Conservation (phyloP, 139 green algal species). For the Pseudopediastrum boryanum region DNA sequence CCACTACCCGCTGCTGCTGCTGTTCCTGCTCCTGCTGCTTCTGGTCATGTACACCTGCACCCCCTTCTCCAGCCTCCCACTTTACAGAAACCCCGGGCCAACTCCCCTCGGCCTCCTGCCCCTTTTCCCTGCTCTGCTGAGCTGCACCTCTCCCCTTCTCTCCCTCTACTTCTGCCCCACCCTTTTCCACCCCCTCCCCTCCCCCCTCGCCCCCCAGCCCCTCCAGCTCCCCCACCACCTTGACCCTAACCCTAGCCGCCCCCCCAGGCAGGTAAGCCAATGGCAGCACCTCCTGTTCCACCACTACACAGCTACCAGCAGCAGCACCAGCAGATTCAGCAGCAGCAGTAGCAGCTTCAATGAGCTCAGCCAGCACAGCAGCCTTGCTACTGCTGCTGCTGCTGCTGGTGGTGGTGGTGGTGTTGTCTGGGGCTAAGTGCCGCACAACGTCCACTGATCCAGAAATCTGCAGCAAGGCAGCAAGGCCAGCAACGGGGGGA, state of each 20-base stretch:
- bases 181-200: too few relatives aligned
- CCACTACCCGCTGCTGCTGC: not conserved
- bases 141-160: not conserved
- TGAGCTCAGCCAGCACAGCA: not conserved
- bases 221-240: conserved; percentile 39
- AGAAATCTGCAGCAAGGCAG: too few relatives aligned
- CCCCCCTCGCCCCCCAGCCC: too few relatives aligned
- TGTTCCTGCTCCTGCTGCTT: not conserved
- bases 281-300: conserved; percentile 35
- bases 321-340: not conserved
- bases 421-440: too few relatives aligned
- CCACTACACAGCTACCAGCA: conserved; percentile 1
- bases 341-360: not conserved
- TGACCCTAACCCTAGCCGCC: conserved; percentile 31
- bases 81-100: not conserved
- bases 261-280: conserved; percentile 47
- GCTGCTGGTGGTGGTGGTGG: too few relatives aligned
- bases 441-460: too few relatives aligned
- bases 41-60: not conserved
- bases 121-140: not conserved
- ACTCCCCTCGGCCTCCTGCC: not conserved
- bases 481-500: too few relatives aligned
- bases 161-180: not conserved
- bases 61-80: not conserved
- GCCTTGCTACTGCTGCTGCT: too few relatives aligned